A percentile compares a stretch with the other conserved stretches of the same genome.
Evolutionary conservation across 768 basidiomycete species (phyloP).

Genomic region (Leccinum disarticulatum): DNA sequence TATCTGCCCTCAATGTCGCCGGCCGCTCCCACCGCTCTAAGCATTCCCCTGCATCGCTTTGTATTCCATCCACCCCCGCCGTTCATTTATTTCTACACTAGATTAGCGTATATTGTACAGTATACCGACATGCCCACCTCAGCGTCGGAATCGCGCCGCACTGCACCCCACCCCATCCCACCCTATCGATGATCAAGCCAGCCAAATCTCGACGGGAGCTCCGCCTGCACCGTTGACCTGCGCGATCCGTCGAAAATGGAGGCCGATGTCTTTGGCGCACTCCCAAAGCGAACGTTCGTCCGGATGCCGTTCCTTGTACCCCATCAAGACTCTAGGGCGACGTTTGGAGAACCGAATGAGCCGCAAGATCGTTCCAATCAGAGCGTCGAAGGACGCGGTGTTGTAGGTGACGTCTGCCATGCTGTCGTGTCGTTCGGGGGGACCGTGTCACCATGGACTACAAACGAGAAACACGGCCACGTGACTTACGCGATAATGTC

Average conservation of each 20-base stretch:
- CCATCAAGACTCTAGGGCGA: conserved; percentile 59
- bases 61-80: background rate
- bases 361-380: conserved; percentile 62
- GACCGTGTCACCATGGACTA: background rate
- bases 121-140: conserved; percentile 11
- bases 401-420: conserved; percentile 96
- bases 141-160: too few species aligned
- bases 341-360: conserved; percentile 39
- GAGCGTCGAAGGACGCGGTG: conserved; percentile 76
- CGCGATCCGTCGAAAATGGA: conserved; percentile 58
- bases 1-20: conserved; percentile 89
- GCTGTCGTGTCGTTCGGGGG: conserved; percentile 38
- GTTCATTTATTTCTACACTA: background rate
- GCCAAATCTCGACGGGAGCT: conserved; percentile 70
- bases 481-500: conserved; percentile 69
- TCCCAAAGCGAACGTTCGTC: conserved; percentile 77
- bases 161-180: background rate
- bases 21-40: conserved; percentile 77
- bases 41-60: background rate
- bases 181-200: conserved; percentile 34
- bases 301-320: conserved; percentile 84
- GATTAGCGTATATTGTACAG: conserved; percentile 4
- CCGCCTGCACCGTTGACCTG: conserved; percentile 59
- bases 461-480: background rate
- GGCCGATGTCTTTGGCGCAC: conserved; percentile 49